A percentile compares a stretch with the other conserved stretches of the same genome.
Conservation (phyloP, 139 green algal species). For the Micromonas commoda region DNA sequence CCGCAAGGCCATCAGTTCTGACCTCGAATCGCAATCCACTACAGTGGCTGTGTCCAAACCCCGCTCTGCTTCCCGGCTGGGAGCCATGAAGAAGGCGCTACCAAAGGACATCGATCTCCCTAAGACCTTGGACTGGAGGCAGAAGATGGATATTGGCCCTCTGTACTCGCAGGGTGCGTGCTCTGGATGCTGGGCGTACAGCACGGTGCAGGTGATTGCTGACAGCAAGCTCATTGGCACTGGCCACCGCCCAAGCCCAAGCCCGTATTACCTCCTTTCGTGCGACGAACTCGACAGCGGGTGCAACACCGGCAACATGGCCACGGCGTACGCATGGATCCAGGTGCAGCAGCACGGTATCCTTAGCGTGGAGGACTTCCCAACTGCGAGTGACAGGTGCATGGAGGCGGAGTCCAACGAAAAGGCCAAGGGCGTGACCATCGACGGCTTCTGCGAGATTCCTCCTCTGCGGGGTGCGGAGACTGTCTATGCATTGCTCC, state of each 20-base stretch:
- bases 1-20: too few species aligned
- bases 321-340: slow-evolving; percentile 22
- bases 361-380: background rate
- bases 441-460: slow-evolving; percentile 25
- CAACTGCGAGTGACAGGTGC: background rate
- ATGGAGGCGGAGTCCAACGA: background rate
- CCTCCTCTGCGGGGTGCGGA: background rate
- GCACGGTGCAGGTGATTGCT: slow-evolving; percentile 3
- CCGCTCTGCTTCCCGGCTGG: too few species aligned
- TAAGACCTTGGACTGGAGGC: background rate
- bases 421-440: background rate
- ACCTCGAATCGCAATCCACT: too few species aligned
- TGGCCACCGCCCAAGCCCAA: background rate
- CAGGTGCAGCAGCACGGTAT: background rate
- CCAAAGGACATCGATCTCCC: background rate
- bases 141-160: slow-evolving; percentile 2
- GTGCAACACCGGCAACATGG: slow-evolving; percentile 23
- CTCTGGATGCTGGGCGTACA: slow-evolving; percentile 11
- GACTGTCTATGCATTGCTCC: slow-evolving; percentile 9
- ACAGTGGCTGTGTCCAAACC: too few species aligned
- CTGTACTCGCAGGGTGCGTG: slow-evolving; percentile 10
- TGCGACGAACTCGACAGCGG: slow-evolving; percentile 10
- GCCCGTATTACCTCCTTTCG: slow-evolving; percentile 8
- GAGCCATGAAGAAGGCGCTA: background rate
- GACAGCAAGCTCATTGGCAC: background rate